These are phyloP conservation scores for Bryopsis sp. DNA, from an alignment of 139 green algal species.

Conservation along the genomic window DNA sequence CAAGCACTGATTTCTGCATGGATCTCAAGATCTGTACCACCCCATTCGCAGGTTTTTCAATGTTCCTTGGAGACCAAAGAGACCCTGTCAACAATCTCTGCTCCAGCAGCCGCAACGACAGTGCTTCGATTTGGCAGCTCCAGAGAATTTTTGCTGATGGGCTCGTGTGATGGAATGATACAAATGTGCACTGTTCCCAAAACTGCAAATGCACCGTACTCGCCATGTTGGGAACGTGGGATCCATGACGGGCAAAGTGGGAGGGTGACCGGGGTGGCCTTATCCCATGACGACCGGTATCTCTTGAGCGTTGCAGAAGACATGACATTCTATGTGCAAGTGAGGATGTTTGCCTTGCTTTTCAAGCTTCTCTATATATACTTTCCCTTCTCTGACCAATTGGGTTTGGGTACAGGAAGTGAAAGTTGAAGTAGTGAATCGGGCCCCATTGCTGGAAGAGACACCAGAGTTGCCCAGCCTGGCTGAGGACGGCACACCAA, in stretches of 20 bases:
- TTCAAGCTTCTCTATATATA: too few relatives aligned
- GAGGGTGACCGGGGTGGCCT: slow-evolving; percentile 28
- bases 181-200: slow-evolving; percentile 11
- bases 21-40: too few relatives aligned
- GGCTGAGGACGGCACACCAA: slow-evolving; percentile 17
- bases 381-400: too few relatives aligned
- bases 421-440: too few relatives aligned
- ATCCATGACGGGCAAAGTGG: slow-evolving; percentile 50
- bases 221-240: too few relatives aligned
- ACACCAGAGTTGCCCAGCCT: slow-evolving; percentile 12
- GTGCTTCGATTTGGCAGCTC: not conserved
- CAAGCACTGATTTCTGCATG: too few relatives aligned
- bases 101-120: not conserved
- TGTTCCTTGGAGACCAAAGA: too few relatives aligned
- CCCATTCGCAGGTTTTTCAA: too few relatives aligned
- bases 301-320: slow-evolving; percentile 43
- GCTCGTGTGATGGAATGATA: slow-evolving; percentile 24
- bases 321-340: slow-evolving; percentile 38
- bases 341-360: too few relatives aligned
- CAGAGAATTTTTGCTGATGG: slow-evolving; percentile 18
- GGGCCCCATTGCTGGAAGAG: too few relatives aligned
- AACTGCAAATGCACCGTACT: slow-evolving; percentile 5
- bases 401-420: too few relatives aligned
- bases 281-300: slow-evolving; percentile 55
- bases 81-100: too few relatives aligned